Percentiles rank a stretch among this genome's conserved stretches.
Evolutionary conservation across 371 early-diverging fungal species (phyloP).

Genomic region (Rhizopus delemar): DNA sequence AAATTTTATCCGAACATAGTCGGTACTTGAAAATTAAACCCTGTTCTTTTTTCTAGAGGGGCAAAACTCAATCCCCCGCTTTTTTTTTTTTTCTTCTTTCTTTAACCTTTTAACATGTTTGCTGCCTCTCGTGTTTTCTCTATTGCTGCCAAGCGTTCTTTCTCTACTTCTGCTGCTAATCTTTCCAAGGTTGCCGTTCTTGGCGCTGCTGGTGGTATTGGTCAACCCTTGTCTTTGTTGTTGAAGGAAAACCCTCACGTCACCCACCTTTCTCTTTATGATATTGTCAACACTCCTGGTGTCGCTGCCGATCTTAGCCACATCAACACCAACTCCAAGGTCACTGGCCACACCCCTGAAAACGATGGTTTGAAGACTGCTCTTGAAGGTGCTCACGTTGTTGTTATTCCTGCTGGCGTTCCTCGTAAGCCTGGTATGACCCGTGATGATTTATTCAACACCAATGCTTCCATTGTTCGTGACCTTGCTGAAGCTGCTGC

Average conservation of each 20-base stretch:
- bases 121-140: conserved; percentile 52
- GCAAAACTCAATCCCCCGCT: not conserved
- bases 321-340: conserved; percentile 90
- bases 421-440: conserved; percentile 99
- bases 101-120: conserved; percentile 35
- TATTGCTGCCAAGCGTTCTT: conserved; percentile 70
- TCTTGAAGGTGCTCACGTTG: conserved; percentile 84
- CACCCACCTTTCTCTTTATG: conserved; percentile 89
- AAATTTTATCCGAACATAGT: not conserved
- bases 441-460: conserved; percentile 98
- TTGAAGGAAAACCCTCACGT: conserved; percentile 84
- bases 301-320: conserved; percentile 97
- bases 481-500: conserved; percentile 73
- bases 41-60: too few relatives aligned
- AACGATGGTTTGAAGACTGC: conserved; percentile 85
- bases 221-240: conserved; percentile 88
- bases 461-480: conserved; percentile 95
- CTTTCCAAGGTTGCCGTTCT: conserved; percentile 81
- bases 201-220: conserved; percentile 92
- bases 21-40: not conserved
- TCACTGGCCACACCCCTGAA: conserved; percentile 87
- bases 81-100: not conserved
- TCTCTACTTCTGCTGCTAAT: conserved; percentile 62
- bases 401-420: conserved; percentile 98
- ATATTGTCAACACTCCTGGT: conserved; percentile 96